A percentile compares a stretch with the other conserved stretches of the same genome.
phyloP scores from a whole-genome alignment of 108 stramenopile species.

The Nannochloropsis granulata region DNA sequence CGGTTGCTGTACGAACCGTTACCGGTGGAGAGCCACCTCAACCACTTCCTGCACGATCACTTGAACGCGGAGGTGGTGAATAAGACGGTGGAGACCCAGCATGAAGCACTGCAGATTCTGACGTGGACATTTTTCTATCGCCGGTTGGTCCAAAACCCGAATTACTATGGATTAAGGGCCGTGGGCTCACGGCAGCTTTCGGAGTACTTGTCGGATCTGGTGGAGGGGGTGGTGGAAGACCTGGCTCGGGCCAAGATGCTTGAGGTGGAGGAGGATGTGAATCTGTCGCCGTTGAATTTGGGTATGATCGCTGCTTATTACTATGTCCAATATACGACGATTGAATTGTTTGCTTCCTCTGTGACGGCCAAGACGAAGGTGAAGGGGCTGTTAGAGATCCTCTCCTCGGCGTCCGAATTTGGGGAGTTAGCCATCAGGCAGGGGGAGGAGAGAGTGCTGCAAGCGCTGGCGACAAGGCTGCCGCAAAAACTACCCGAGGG shows the following conservation, averaged over 20 bases:
- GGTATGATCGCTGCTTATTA: slow-evolving; percentile 99
- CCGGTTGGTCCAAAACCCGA: slow-evolving; percentile 94
- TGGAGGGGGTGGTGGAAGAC: slow-evolving; percentile 82
- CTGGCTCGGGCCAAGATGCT: slow-evolving; percentile 80
- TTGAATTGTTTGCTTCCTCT: slow-evolving; percentile 86
- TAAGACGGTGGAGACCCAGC: slow-evolving; percentile 80
- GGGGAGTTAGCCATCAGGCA: slow-evolving; percentile 63
- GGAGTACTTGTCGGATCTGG: slow-evolving; percentile 95
- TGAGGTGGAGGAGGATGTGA: slow-evolving; percentile 74
- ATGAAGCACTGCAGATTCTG: slow-evolving; percentile 93
- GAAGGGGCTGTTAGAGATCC: slow-evolving; percentile 78
- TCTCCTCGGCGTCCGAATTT: slow-evolving; percentile 82
- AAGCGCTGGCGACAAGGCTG: slow-evolving; percentile 60
- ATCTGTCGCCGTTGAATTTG: slow-evolving; percentile 80
- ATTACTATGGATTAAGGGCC: slow-evolving; percentile 87
- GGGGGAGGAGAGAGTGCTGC: slow-evolving; percentile 74
- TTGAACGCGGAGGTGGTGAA: slow-evolving; percentile 87
- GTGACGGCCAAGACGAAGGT: slow-evolving; percentile 87
- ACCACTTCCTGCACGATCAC: slow-evolving; percentile 89
- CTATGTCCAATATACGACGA: slow-evolving; percentile 83
- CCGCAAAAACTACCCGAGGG: slow-evolving; percentile 56
- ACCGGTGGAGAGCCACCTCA: slow-evolving; percentile 91
- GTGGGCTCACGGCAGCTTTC: slow-evolving; percentile 75
- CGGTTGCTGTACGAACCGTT: slow-evolving; percentile 86
- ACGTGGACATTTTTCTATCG: slow-evolving; percentile 97